Evolutionary conservation across 805 yeast genomes (phyloP).

Genomic region (Yamadazyma takamatsuzukensis): DNA sequence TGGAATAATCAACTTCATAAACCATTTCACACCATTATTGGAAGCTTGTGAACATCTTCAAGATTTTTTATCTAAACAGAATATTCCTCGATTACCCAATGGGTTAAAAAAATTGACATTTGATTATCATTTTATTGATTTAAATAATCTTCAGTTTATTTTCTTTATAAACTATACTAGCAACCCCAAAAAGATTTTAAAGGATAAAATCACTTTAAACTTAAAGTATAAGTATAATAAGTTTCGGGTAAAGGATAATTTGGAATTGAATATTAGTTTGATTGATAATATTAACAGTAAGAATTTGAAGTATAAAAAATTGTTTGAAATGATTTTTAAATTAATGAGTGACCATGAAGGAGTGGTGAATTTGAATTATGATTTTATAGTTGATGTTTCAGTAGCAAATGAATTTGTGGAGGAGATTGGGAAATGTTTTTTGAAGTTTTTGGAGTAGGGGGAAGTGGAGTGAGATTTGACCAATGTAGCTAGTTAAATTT

Average conservation of each 20-base stretch:
- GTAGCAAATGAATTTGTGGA: conserved; percentile 27
- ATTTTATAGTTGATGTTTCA: conserved; percentile 27
- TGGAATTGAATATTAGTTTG: conserved; percentile 24
- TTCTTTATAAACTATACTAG: conserved; percentile 26
- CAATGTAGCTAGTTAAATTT: no score
- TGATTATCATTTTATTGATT: conserved; percentile 27
- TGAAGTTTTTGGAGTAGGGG: conserved; percentile 9
- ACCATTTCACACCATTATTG: conserved; percentile 28
- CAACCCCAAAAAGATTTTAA: conserved; percentile 29
- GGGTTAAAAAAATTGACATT: conserved; percentile 29
- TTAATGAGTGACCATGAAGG: conserved; percentile 13
- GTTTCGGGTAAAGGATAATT: conserved; percentile 19
- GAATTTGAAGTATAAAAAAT: conserved; percentile 33
- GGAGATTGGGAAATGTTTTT: conserved; percentile 27
- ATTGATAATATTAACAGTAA: conserved; percentile 34
- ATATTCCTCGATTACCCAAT: conserved; percentile 20
- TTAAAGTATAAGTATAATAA: conserved; percentile 27
- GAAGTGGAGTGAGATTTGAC: no score
- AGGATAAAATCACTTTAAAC: conserved; percentile 29
- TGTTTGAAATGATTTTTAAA: conserved; percentile 35
- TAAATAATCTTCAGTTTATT: conserved; percentile 29
- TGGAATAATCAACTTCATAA: conserved; percentile 32
- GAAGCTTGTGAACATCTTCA: conserved; percentile 19
- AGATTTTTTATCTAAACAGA: conserved; percentile 8
- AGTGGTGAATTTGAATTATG: conserved; percentile 33